A percentile compares a stretch with the other conserved stretches of the same genome.
Conservation (phyloP, 2,329 filamentous ascomycete genomes). For the Botryotinia globosa region DNA sequence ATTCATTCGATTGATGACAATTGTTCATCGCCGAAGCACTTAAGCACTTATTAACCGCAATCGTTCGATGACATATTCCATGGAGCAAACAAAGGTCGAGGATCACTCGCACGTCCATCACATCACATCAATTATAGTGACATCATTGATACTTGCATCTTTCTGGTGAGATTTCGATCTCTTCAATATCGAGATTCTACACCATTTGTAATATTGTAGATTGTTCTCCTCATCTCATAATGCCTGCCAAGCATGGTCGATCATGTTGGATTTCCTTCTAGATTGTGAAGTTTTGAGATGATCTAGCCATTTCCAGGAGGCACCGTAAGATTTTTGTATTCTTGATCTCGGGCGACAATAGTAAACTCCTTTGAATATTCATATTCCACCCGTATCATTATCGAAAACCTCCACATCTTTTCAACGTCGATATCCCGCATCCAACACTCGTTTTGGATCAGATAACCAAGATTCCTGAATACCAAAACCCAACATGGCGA, state of each 20-base stretch:
- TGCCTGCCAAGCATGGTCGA: not conserved
- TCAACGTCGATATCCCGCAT: not conserved
- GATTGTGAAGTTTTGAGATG: not conserved
- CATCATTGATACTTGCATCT: not conserved
- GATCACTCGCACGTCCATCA: not conserved
- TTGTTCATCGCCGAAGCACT: not conserved
- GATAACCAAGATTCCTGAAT: not conserved
- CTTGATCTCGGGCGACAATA: not conserved
- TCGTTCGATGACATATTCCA: not conserved
- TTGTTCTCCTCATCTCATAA: not conserved
- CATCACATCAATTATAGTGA: not conserved
- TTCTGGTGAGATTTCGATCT: not conserved
- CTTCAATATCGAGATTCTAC: not conserved
- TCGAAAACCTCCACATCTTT: not conserved
- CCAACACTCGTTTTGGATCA: not conserved
- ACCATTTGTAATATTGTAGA: not conserved
- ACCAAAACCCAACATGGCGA: not conserved
- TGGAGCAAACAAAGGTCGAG: not conserved
- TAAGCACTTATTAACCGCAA: not conserved
- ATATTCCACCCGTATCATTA: not conserved
- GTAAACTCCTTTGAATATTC: not conserved
- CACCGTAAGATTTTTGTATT: not conserved
- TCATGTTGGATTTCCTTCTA: not conserved
- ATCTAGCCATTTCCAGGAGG: not conserved
- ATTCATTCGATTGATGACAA: not conserved